Base-by-base conservation (phyloP, 306 rosid species). In the barrel medic (Medicago truncatula) region DNA sequence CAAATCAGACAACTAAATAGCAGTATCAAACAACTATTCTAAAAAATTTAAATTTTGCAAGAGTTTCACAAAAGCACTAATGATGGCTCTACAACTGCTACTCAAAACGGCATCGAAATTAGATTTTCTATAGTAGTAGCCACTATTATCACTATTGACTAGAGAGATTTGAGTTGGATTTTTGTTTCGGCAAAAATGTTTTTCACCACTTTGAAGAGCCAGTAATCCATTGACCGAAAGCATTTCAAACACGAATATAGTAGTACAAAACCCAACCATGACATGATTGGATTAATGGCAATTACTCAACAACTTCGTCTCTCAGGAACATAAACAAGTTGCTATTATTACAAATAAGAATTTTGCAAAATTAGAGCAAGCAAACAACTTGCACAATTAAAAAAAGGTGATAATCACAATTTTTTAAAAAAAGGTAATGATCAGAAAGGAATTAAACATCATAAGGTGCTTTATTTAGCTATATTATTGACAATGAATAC, bases 401-500 rank as follows among this genome's bases (percentile, higher is more conserved):
- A 63, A 63, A 62, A 76, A 41, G 6, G 54, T 11, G 40, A 44
- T 67, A 44, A 67, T 67, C 56, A 67, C 62, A 61, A 34, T 15
- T 14, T 8, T 4, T 15, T 31, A 61, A 28, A 61, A 28, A 31
- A 31, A 34, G 16, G 18, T 34, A 9, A 54, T n/a, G 13, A 64
- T 23, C 28, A 76, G 52, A 47, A 61, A 73, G n/a, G 38, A 78
- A 73, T 68, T 34, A 68, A 63, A 71, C 80, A 73, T 36, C 67
- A 77, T 40, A 46, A 5, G 59, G 65, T 78, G 59, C 39, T 81
- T 78, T 71, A 81, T 82, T 34, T 34, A 34, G 38, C 38, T 68
- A 58, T 53, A 72, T 77, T 66, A 77, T 73, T 77, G 82, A 82
- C 82, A 77, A 72, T 65, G 85, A 77, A 82, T 77, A 58, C 76